Conservation (phyloP, 257 asterid species). For the Solanum rostratum region DNA sequence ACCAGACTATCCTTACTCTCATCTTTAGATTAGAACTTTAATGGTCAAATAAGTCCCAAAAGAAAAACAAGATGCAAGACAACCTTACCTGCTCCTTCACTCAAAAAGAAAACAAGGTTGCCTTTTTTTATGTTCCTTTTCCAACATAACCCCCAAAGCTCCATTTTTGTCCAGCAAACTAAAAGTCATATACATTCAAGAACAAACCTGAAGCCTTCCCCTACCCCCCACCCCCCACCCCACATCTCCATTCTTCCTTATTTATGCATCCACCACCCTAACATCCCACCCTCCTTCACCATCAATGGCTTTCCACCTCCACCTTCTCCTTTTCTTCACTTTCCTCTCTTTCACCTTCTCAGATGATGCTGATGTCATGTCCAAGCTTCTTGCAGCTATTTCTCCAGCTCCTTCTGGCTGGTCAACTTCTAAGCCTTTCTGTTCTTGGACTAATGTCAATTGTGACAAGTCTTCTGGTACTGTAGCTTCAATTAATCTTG, state of each 20-base stretch:
- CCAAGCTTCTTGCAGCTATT: conserved; percentile 39
- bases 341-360: conserved; percentile 30
- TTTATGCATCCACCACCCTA: conserved; percentile 1
- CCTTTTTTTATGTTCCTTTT: background rate
- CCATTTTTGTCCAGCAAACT: background rate
- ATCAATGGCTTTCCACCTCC: conserved; percentile 28
- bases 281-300: background rate
- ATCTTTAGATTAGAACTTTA: too few relatives aligned
- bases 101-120: too few relatives aligned
- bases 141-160: background rate
- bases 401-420: conserved; percentile 61
- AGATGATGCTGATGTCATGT: conserved; percentile 67
- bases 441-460: conserved; percentile 44
- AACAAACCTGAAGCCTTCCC: background rate
- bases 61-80: too few relatives aligned
- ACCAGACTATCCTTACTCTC: too few relatives aligned
- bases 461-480: conserved; percentile 40
- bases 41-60: too few relatives aligned
- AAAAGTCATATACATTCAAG: background rate
- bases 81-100: too few relatives aligned
- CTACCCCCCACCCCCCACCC: background rate
- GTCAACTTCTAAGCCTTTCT: conserved; percentile 37
- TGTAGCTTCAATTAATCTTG: conserved; percentile 46
- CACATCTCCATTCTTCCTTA: background rate
- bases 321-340: conserved; percentile 12